Base-by-base conservation (phyloP, 225 moss, liverwort and hornwort genomes). In the Bryoerythrophyllum caledonicum region DNA sequence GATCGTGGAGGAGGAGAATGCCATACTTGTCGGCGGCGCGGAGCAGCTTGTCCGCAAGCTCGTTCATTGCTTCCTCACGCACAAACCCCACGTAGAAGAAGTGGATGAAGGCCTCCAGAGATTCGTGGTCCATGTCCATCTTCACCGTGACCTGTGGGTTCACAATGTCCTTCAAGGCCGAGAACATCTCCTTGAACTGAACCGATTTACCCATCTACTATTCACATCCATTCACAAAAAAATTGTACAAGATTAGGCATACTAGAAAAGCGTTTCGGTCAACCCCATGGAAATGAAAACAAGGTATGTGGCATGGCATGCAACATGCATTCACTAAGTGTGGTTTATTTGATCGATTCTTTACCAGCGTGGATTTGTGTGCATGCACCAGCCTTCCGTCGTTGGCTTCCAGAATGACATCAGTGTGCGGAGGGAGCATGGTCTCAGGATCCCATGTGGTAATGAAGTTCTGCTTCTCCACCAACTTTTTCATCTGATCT, bases 381-480 rank as follows among this genome's bases (percentile, higher is more conserved):
- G 87, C 84, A 10, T 88, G 85, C 27, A 88, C 85, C 25, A 80
- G 59, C 64, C 82, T 68, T 65, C 87, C 87, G 4, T 88, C 87
- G 14, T 77, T 80, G 0, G 87, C 85, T 75, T 88, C 87, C 78
- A 88, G 28, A 76, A 85, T 75, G 19, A 85, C 85, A 19, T 88
- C 87, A 1, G 85, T 85, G 2, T 80, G 70, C 0, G 87, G 87
- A 4, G 87, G 87, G n/a, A 88, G 84, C 87, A 85, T 78, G 4
- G 87, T 85, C 49, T 88, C 87, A 0, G 85, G 80, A 60, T 85
- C 87, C 87, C 87, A 88, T 40, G 77, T 38, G 61, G 82, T 75
- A 12, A 85, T 80, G 43, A 88, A 88, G 20, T 68, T 80, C 56
- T 88, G 85, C 73, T 77, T 87, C 68, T 82, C 85, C 57, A 49